Conservation (phyloP, 495 filamentous ascomycete genomes). For the Parachaetomium inaequale region DNA sequence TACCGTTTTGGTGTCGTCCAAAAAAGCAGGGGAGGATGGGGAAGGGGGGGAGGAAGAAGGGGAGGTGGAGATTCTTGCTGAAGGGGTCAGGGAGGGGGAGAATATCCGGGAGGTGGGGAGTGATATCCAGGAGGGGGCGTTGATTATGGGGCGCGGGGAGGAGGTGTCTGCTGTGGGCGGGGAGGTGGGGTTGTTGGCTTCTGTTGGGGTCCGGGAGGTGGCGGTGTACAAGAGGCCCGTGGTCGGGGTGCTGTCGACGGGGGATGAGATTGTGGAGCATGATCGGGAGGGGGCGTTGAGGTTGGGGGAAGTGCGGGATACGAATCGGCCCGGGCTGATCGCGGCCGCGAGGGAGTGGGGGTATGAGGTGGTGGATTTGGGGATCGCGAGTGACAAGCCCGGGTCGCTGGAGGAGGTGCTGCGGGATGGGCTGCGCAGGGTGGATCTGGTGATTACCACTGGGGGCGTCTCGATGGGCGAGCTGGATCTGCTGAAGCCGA, state of each 20-base stretch:
- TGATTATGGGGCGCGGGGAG: conserved; percentile 71
- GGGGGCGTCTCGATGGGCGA: conserved; percentile 99
- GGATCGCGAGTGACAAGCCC: conserved; percentile 77
- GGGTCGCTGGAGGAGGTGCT: conserved; percentile 74
- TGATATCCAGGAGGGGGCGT: conserved; percentile 66
- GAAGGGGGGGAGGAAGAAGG: conserved; percentile 81
- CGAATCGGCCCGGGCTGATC: conserved; percentile 81
- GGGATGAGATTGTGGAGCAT: conserved; percentile 87
- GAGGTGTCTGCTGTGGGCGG: conserved; percentile 79
- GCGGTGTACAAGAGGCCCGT: conserved; percentile 70
- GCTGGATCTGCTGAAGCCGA: conserved; percentile 94
- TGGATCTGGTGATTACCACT: conserved; percentile 85
- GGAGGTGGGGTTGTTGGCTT: conserved; percentile 84
- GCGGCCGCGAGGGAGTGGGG: conserved; percentile 72
- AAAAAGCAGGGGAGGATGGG: conserved; percentile 77
- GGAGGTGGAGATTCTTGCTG: conserved; percentile 77
- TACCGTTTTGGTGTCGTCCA: conserved; percentile 66
- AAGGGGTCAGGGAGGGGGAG: conserved; percentile 69
- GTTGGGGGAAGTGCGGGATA: conserved; percentile 86
- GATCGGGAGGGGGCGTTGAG: conserved; percentile 58
- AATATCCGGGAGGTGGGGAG: conserved; percentile 91
- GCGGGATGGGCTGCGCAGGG: conserved; percentile 64
- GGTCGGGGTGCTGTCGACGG: conserved; percentile 87
- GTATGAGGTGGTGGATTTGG: conserved; percentile 77
- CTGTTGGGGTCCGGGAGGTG: conserved; percentile 74